A percentile compares a stretch with the other conserved stretches of the same genome.
phyloP scores from a whole-genome alignment of 768 basidiomycete species.

The Podaxis rugospora region DNA sequence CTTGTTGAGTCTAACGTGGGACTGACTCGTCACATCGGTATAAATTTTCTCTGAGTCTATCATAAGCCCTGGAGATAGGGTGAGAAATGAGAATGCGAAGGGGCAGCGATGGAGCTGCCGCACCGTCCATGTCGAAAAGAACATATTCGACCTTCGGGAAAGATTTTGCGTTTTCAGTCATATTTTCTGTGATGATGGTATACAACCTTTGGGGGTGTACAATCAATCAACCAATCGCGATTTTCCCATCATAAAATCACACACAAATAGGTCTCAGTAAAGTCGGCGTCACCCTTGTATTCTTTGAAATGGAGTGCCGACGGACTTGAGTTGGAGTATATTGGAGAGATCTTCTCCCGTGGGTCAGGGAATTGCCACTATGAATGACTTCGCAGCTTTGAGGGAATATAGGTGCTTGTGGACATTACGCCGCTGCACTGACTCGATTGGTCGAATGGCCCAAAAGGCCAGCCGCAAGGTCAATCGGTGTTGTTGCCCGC shows the following conservation, averaged over 20 bases:
- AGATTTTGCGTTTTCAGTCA: slow-evolving; percentile 10
- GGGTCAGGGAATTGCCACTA: background rate
- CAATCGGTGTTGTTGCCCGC: background rate
- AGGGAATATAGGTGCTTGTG: background rate
- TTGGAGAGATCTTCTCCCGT: background rate
- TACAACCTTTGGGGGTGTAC: background rate
- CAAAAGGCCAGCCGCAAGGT: background rate
- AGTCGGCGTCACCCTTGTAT: background rate
- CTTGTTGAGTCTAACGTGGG: slow-evolving; percentile 10
- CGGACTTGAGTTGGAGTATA: background rate
- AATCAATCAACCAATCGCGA: background rate
- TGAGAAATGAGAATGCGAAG: background rate
- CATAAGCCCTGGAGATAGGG: slow-evolving; percentile 48
- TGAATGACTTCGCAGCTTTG: background rate
- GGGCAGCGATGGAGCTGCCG: slow-evolving; percentile 9
- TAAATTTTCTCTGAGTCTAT: slow-evolving; percentile 78
- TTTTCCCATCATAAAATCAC: background rate
- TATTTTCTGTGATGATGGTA: background rate
- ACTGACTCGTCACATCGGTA: slow-evolving; percentile 73
- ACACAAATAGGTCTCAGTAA: slow-evolving; percentile 1
- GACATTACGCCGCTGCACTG: background rate
- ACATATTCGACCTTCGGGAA: slow-evolving; percentile 48
- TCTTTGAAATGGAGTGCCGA: background rate
- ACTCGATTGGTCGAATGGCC: background rate
- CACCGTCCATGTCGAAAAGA: slow-evolving; percentile 74